Percentiles rank a stretch among this genome's conserved stretches.
phyloP scores from a whole-genome alignment of 2,329 filamentous ascomycete genomes.

The Sclerotinia borealis region DNA sequence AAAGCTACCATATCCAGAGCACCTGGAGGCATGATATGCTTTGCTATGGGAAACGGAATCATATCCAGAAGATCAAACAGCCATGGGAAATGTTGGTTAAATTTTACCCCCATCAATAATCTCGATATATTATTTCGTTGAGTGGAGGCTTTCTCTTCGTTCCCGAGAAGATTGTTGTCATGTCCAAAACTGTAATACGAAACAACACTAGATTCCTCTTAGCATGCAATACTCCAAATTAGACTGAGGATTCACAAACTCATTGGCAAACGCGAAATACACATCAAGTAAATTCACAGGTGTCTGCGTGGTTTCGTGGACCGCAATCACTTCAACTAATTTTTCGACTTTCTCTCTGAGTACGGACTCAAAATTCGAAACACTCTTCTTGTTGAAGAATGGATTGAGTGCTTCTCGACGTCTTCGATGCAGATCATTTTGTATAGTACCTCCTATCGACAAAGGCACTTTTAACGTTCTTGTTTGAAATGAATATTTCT shows the following conservation, averaged over 20 bases:
- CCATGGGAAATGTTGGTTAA: conserved; percentile 7
- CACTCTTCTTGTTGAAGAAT: neutral
- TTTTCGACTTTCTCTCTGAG: neutral
- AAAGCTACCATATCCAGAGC: conserved; percentile 11
- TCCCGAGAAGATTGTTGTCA: conserved; percentile 9
- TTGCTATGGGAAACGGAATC: neutral
- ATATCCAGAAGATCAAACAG: conserved; percentile 6
- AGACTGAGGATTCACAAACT: neutral
- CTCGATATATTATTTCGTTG: conserved; percentile 7
- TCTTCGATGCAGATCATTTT: neutral
- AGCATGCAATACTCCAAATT: neutral
- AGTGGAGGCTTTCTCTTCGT: conserved; percentile 2
- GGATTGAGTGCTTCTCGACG: neutral
- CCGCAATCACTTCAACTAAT: neutral
- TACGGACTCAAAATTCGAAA: neutral
- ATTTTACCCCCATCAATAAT: conserved; percentile 11
- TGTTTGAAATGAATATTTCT: neutral
- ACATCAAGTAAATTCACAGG: conserved; percentile 11
- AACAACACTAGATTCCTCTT: neutral
- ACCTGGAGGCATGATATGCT: conserved; percentile 11
- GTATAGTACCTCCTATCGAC: neutral
- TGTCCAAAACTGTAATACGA: conserved; percentile 9
- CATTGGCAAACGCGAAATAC: conserved; percentile 12
- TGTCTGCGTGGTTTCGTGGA: conserved; percentile 7
- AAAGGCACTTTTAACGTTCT: neutral